Base-by-base conservation (phyloP, 2,329 filamentous ascomycete species). In the Sporothrix schenckii region DNA sequence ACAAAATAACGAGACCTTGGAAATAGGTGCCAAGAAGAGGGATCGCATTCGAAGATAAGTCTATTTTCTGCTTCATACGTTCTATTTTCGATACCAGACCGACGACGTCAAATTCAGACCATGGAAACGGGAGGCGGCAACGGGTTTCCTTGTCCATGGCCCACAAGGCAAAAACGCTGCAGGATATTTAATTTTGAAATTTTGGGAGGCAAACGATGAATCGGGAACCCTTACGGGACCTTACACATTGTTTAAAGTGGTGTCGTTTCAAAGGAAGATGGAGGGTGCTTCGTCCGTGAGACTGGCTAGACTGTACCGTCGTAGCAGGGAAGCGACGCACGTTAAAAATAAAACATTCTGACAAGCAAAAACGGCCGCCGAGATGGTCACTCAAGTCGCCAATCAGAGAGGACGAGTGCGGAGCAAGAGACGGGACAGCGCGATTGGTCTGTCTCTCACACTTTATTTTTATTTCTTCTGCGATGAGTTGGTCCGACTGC, bases 1-100 rank as follows among this genome's bases (percentile, higher is more conserved):
- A 24, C 30, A 60, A 2, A 16, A 11, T n/a, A 9, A 60, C 34
- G 30, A 58, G 30, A 58, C 30, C 30, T 16, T 10, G 21, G 56
- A 41, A 41, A 60, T 60, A 41, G 34, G 10, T 60, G 56, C 56
- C 56, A 60, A 44, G 56, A 44, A 44, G n/a, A 61, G 56, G 56
- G n/a, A 61, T 14, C 41, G 34, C 56, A 21, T 61, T 34, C n/a
- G 7, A n/a, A 11, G 34, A 44, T 10, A 34, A 4, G 16, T 19
- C 5, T 6, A 10, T 39, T 58, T 56, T 10, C 53, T 56, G 13
- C 30, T 34, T 56, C 4, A 16, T 34, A n/a, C 41, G 41, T 60
- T 41, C 56, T 60, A 60, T 60, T 60, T 60, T 60, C 30, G 16
- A 34, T 19, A 14, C 34, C 6, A 1, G 44, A 49, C 44, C 16